Conservation (phyloP, 192 early-diverging fungal genomes). For the Pecoramyces ruminantium region DNA sequence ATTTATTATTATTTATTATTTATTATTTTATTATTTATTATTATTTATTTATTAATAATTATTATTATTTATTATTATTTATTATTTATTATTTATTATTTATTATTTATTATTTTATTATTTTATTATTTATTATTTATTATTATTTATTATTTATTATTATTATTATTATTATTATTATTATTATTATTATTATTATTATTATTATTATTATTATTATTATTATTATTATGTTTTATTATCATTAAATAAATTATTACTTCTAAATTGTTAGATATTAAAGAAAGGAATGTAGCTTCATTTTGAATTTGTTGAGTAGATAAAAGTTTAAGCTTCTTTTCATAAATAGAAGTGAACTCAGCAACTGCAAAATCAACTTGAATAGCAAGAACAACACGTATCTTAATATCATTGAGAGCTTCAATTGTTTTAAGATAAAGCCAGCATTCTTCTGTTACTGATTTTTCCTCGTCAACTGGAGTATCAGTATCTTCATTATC, state of each 20-base stretch:
- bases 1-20: no score
- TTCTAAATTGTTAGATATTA: neutral
- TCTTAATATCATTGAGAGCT: neutral
- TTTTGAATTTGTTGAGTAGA: neutral
- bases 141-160: no score
- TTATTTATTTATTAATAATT: no score
- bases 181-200: no score
- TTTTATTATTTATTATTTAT: no score
- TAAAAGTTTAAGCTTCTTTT: neutral
- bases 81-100: no score
- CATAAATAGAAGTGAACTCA: neutral
- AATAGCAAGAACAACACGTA: neutral
- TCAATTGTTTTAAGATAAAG: conserved; percentile 3
- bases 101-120: no score
- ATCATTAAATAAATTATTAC: neutral
- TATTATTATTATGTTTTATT: no score
- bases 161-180: no score
- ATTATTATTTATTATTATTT: no score
- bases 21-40: no score
- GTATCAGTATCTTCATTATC: conserved; percentile 17
- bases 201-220: no score
- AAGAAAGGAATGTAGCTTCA: neutral
- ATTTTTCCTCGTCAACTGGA: conserved; percentile 17
- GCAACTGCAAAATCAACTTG: neutral
- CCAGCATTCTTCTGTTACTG: conserved; percentile 4